Percentiles rank a stretch among this genome's conserved stretches.
These are phyloP conservation scores for Phaffia rhodozyma DNA, from an alignment of 1,284 basidiomycete species.

Conservation along the genomic window DNA sequence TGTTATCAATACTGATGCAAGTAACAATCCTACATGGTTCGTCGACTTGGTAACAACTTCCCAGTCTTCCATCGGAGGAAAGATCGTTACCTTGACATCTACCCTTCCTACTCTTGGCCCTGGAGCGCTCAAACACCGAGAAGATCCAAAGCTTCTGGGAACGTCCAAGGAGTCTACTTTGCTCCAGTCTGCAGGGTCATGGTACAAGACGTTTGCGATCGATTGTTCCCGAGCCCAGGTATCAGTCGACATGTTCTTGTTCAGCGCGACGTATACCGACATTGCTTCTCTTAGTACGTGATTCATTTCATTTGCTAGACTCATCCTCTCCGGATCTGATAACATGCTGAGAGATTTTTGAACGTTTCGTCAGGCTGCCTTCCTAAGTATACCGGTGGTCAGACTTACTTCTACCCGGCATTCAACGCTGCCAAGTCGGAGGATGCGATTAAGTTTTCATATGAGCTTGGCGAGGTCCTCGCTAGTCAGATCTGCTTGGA, in stretches of 20 bases:
- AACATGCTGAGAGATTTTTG: not conserved
- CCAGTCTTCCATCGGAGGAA: slow-evolving; percentile 80
- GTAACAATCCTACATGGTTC: not conserved
- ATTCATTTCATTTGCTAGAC: slow-evolving; percentile 17
- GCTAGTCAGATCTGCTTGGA: slow-evolving; percentile 93
- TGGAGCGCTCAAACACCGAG: slow-evolving; percentile 87
- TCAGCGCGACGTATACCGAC: slow-evolving; percentile 86
- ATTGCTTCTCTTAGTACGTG: slow-evolving; percentile 72
- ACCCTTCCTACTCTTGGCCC: slow-evolving; percentile 79
- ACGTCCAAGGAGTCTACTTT: slow-evolving; percentile 86
- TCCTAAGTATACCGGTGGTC: slow-evolving; percentile 94
- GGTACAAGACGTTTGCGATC: slow-evolving; percentile 99
- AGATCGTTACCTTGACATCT: slow-evolving; percentile 81
- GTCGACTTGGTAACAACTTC: not conserved
- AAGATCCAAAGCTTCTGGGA: slow-evolving; percentile 91
- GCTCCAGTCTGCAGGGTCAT: slow-evolving; percentile 76
- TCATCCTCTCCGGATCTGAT: not conserved
- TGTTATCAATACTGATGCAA: not conserved
- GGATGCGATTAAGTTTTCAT: slow-evolving; percentile 95
- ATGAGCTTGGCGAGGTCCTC: slow-evolving; percentile 87
- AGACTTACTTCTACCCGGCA: slow-evolving; percentile 96
- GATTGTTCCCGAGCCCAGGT: slow-evolving; percentile 96
- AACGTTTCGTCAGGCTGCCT: slow-evolving; percentile 53
- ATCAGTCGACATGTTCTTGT: slow-evolving; percentile 98
- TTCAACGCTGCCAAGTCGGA: slow-evolving; percentile 91